These are phyloP conservation scores for Aspergillus fumigatiaffinis DNA, from an alignment of 2,329 filamentous ascomycete species.

Conservation along the genomic window DNA sequence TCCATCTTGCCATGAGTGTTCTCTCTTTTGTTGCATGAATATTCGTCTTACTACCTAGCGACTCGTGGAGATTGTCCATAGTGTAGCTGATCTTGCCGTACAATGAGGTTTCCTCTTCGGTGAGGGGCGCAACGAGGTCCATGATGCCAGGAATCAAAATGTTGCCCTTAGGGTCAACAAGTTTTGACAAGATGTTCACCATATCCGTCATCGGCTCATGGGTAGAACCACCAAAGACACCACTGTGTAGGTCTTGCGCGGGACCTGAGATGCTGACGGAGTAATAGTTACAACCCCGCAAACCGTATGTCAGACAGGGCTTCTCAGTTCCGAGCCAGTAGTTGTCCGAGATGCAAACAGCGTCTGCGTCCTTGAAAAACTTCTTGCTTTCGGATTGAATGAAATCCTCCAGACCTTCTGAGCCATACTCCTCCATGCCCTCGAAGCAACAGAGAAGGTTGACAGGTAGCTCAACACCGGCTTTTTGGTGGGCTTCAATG, in stretches of 20 bases:
- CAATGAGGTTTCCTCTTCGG: slow-evolving; percentile 78
- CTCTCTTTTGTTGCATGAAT: slow-evolving; percentile 85
- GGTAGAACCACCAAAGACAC: slow-evolving; percentile 92
- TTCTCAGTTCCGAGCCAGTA: slow-evolving; percentile 99
- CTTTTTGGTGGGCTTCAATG: slow-evolving; percentile 96
- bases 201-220: slow-evolving; percentile 99
- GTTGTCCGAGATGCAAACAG: slow-evolving; percentile 98
- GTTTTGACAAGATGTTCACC: slow-evolving; percentile 70
- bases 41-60: slow-evolving; percentile 80
- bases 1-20: slow-evolving; percentile 94
- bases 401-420: slow-evolving; percentile 91
- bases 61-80: slow-evolving; percentile 93
- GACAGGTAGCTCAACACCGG: slow-evolving; percentile 89
- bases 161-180: slow-evolving; percentile 87
- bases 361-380: slow-evolving; percentile 93
- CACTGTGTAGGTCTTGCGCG: slow-evolving; percentile 89
- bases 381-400: slow-evolving; percentile 87
- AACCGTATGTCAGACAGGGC: slow-evolving; percentile 94
- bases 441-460: slow-evolving; percentile 99
- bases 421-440: slow-evolving; percentile 99
- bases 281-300: slow-evolving; percentile 98
- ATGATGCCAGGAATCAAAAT: slow-evolving; percentile 92
- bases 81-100: slow-evolving; percentile 90
- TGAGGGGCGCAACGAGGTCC: slow-evolving; percentile 87
- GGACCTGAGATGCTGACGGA: slow-evolving; percentile 85